These are phyloP conservation scores for Pyrrhoderma lamaoense DNA, from an alignment of 1,284 basidiomycete genomes.

Conservation along the genomic window DNA sequence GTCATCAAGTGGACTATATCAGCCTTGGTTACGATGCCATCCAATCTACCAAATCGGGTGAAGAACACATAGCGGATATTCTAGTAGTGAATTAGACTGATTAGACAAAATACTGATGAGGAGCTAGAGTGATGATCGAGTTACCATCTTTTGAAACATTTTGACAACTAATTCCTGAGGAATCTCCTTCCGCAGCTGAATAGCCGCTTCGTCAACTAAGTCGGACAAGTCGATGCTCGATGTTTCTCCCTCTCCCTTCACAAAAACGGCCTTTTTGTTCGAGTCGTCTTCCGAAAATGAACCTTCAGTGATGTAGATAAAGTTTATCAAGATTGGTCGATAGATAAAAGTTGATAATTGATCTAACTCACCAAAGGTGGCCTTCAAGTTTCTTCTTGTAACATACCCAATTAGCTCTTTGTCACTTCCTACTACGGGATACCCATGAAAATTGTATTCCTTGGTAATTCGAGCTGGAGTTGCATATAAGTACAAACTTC, in stretches of 20 bases:
- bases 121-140: constrained; percentile 19
- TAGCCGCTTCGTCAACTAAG: constrained; percentile 48
- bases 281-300: constrained; percentile 25
- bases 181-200: constrained; percentile 59
- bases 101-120: no score
- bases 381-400: constrained; percentile 44
- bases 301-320: constrained; percentile 25
- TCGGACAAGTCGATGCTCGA: constrained; percentile 38
- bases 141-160: constrained; percentile 66
- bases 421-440: constrained; percentile 46
- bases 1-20: constrained; percentile 58
- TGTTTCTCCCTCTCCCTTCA: constrained; percentile 26
- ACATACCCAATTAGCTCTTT: constrained; percentile 53
- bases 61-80: constrained; percentile 63
- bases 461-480: constrained; percentile 32
- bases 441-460: constrained; percentile 47
- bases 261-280: constrained; percentile 14
- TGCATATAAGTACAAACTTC: neutral
- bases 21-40: constrained; percentile 60
- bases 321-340: no score
- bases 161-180: constrained; percentile 62
- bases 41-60: constrained; percentile 49
- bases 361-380: constrained; percentile 42
- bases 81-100: constrained; percentile 29
- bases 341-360: no score